A percentile compares a stretch with the other conserved stretches of the same genome.
phyloP scores from a whole-genome alignment of 1,284 basidiomycete species.

The Fomitopsis betulina region DNA sequence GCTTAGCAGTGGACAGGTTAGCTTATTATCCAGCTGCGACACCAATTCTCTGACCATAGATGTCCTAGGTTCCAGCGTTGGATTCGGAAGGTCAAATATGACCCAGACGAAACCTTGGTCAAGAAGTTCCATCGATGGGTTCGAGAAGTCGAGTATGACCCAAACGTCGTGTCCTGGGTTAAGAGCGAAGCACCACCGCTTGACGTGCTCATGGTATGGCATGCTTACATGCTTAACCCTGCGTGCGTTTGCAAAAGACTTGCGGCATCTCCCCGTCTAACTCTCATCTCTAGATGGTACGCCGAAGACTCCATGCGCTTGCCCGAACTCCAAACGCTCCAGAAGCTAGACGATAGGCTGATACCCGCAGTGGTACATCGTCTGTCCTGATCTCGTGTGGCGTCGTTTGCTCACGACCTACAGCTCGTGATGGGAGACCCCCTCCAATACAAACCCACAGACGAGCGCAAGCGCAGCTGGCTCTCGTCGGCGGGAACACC shows the following conservation, averaged over 20 bases:
- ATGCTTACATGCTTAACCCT: constrained; percentile 45
- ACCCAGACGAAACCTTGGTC: too few species aligned
- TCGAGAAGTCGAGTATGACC: constrained; percentile 12
- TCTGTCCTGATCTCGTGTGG: not conserved
- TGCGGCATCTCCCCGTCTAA: not conserved
- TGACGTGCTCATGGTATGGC: constrained; percentile 48
- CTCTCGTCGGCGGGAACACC: constrained; percentile 22
- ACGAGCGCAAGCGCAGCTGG: constrained; percentile 24
- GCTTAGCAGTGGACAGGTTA: constrained; percentile 10
- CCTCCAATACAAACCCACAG: constrained; percentile 16
- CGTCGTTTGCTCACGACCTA: not conserved
- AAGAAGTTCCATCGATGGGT: constrained; percentile 28
- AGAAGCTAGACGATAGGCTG: constrained; percentile 18
- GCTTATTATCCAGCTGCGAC: not conserved
- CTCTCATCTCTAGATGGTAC: constrained; percentile 31
- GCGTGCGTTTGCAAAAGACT: constrained; percentile 20
- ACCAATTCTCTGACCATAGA: too few species aligned
- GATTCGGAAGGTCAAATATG: constrained; percentile 17
- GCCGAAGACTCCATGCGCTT: constrained; percentile 35
- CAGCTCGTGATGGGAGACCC: constrained; percentile 12
- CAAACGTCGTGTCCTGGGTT: constrained; percentile 19
- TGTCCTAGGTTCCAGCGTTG: constrained; percentile 29
- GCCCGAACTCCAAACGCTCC: constrained; percentile 19
- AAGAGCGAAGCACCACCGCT: constrained; percentile 34
- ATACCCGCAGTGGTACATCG: constrained; percentile 24